Conservation (phyloP, 805 yeast species). For the Teunomyces barrocoloradensis region DNA sequence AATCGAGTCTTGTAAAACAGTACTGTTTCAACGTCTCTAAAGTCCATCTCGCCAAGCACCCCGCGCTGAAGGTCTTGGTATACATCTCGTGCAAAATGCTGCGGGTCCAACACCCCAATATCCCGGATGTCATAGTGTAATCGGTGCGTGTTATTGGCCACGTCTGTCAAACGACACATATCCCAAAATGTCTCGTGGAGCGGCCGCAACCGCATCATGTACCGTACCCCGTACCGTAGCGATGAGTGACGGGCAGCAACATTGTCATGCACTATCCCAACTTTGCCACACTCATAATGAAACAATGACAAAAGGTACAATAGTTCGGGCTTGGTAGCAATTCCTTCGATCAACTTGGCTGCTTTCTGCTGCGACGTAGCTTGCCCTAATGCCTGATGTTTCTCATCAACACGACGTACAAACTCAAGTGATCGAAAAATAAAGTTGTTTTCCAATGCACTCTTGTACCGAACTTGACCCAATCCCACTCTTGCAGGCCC, state of each 20-base stretch:
- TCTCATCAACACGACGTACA: constrained; percentile 27
- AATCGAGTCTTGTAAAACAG: constrained; percentile 12
- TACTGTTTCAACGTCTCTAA: constrained; percentile 19
- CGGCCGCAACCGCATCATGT: constrained; percentile 21
- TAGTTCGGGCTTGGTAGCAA: constrained; percentile 27
- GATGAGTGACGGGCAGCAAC: constrained; percentile 10
- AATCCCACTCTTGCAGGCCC: background rate
- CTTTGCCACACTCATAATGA: constrained; percentile 27
- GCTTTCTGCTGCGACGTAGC: constrained; percentile 22
- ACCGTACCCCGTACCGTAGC: constrained; percentile 19
- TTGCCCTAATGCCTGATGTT: constrained; percentile 19
- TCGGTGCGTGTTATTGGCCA: constrained; percentile 30
- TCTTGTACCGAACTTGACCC: constrained; percentile 1
- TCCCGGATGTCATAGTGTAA: constrained; percentile 21
- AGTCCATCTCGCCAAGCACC: constrained; percentile 19
- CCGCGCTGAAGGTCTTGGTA: constrained; percentile 30
- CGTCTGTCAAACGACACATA: constrained; percentile 25
- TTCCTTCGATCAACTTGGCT: constrained; percentile 19
- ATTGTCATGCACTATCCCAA: constrained; percentile 24
- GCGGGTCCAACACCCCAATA: constrained; percentile 41
- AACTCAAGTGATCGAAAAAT: constrained; percentile 20
- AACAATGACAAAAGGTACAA: constrained; percentile 29
- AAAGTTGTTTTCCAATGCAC: constrained; percentile 9
- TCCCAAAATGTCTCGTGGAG: constrained; percentile 40
- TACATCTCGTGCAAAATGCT: constrained; percentile 25